Evolutionary conservation across 2,329 filamentous ascomycete genomes (phyloP).

Genomic region (Phaeosphaeria sp.): DNA sequence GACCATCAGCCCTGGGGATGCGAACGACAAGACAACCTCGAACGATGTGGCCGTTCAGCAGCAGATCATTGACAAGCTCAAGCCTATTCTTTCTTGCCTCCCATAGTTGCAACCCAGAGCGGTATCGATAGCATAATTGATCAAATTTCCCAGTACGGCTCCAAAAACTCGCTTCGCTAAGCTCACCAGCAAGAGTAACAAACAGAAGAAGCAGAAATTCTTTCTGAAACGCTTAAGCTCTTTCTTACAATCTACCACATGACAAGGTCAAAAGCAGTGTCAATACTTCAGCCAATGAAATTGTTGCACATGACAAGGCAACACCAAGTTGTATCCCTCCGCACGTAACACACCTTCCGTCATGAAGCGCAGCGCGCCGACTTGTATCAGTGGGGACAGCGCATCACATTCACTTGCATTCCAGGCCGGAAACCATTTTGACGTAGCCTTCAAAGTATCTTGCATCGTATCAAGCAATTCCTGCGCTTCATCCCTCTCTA

Average conservation of each 20-base stretch:
- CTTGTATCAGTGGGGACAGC: conserved; percentile 36
- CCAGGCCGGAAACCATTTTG: conserved; percentile 33
- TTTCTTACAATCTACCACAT: no score
- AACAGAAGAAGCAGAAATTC: not conserved
- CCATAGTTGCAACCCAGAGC: conserved; percentile 1
- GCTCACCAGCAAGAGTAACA: not conserved
- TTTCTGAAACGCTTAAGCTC: no score
- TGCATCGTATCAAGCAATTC: conserved; percentile 33
- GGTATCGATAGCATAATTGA: not conserved
- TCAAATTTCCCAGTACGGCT: not conserved
- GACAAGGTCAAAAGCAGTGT: not conserved
- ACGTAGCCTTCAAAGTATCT: conserved; percentile 33
- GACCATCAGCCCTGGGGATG: conserved; percentile 68
- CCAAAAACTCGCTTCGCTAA: not conserved
- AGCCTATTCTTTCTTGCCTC: conserved; percentile 32
- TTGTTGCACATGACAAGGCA: conserved; percentile 29
- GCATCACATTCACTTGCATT: conserved; percentile 29
- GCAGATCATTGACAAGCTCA: conserved; percentile 34
- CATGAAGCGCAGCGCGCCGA: conserved; percentile 34
- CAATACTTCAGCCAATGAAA: conserved; percentile 39
- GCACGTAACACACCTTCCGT: conserved; percentile 36
- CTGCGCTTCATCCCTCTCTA: conserved; percentile 25
- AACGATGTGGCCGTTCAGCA: conserved; percentile 47
- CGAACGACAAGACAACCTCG: conserved; percentile 66
- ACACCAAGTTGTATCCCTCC: conserved; percentile 36